Percentiles rank a stretch among this genome's conserved stretches.
Evolutionary conservation across 2,329 filamentous ascomycete species (phyloP).

Genomic region (Alternaria sp.): DNA sequence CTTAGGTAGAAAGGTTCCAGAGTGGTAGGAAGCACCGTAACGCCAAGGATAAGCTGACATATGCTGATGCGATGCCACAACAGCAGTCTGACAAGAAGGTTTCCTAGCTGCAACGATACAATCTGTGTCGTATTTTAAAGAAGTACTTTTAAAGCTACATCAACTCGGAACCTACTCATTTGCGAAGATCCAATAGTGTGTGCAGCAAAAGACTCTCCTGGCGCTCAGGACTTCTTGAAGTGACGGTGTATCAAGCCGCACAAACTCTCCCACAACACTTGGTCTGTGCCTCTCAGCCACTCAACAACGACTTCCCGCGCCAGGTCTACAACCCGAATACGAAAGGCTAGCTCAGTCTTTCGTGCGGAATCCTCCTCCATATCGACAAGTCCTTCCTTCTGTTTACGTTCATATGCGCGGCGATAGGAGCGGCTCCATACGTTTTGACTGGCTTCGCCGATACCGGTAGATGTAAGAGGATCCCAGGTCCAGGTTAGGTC

Average conservation of each 20-base stretch:
- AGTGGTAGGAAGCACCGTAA: not conserved
- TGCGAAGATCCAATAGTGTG: not conserved
- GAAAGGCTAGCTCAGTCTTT: constrained; percentile 49
- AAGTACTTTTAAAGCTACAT: not conserved
- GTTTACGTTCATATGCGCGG: constrained; percentile 57
- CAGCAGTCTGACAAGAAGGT: not conserved
- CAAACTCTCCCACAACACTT: constrained; percentile 83
- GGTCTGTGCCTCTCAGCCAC: constrained; percentile 79
- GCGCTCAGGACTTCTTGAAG: constrained; percentile 27
- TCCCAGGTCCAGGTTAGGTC: constrained; percentile 73
- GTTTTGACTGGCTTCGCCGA: constrained; percentile 70
- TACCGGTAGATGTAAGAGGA: constrained; percentile 58
- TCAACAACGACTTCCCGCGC: constrained; percentile 56
- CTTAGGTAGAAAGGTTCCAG: not conserved
- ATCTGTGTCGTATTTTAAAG: not conserved
- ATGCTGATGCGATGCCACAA: not conserved
- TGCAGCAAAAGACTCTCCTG: accelerated
- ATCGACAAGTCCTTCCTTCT: constrained; percentile 23
- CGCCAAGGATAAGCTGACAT: not conserved
- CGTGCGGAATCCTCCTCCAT: constrained; percentile 33
- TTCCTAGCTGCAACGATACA: not conserved
- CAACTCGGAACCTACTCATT: not conserved
- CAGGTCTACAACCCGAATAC: constrained; percentile 44
- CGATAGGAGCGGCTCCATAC: constrained; percentile 81
- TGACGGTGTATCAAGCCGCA: constrained; percentile 65